Evolutionary conservation across 169 alveolate species (phyloP).

Genomic region (Plasmodium vinckei): DNA sequence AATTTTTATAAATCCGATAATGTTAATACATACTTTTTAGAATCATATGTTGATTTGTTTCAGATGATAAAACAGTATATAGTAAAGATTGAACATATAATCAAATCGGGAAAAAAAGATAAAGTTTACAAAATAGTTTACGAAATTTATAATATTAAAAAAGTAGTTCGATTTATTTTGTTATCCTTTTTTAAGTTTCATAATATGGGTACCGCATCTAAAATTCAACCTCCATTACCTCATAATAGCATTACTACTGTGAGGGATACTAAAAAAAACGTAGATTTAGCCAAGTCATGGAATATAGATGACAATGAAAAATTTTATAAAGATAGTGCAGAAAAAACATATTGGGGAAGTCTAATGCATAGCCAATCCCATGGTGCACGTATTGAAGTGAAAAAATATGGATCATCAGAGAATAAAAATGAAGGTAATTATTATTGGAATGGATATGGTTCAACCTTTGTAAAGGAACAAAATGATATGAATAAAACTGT

Average conservation of each 20-base stretch:
- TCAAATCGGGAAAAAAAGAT: background rate
- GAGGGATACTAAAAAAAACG: too few species aligned
- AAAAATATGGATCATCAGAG: background rate
- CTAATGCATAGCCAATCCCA: too few species aligned
- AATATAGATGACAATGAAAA: background rate
- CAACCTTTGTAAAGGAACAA: background rate
- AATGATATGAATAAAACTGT: too few species aligned
- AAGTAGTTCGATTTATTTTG: conserved; percentile 21
- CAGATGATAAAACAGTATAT: conserved; percentile 6
- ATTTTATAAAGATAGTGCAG: too few species aligned
- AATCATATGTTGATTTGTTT: background rate
- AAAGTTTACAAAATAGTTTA: conserved; percentile 8
- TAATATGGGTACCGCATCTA: background rate
- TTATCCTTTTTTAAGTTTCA: conserved; percentile 31
- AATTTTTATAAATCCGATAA: conserved; percentile 10
- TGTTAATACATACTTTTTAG: conserved; percentile 14
- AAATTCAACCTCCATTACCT: background rate
- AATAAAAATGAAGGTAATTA: background rate
- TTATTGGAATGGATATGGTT: too few species aligned
- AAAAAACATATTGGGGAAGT: too few species aligned
- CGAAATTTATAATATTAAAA: conserved; percentile 21
- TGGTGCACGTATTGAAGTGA: background rate
- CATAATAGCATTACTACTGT: background rate
- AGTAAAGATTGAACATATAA: conserved; percentile 4
- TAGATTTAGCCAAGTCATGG: too few species aligned